These are phyloP conservation scores for Salix brachista DNA, from an alignment of 345 rosid genomes.

Conservation along the genomic window DNA sequence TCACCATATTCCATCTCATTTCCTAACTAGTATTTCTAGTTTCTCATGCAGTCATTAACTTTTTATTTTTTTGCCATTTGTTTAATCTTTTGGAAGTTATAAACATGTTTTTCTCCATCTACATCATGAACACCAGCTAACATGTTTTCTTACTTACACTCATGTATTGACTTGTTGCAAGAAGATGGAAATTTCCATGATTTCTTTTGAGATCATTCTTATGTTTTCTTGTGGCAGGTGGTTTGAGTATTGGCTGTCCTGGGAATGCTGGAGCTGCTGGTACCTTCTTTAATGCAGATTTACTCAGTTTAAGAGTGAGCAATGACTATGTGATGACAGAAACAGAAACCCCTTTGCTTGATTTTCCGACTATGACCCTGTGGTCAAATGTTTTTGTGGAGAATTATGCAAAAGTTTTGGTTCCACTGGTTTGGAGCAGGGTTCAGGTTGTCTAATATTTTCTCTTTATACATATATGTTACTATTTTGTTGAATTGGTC, in stretches of 20 bases:
- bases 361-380: slow-evolving; percentile 69
- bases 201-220: slow-evolving; percentile 7
- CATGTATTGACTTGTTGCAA: not conserved
- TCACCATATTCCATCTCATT: not conserved
- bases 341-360: slow-evolving; percentile 92
- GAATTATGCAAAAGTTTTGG: slow-evolving; percentile 87
- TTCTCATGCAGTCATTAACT: not conserved
- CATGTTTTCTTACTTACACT: not conserved
- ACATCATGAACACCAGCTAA: not conserved
- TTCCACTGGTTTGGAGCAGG: slow-evolving; percentile 93
- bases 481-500: slow-evolving; percentile 9
- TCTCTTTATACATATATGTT: not conserved
- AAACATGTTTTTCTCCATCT: not conserved
- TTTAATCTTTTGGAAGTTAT: not conserved
- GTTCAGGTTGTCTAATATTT: slow-evolving; percentile 67
- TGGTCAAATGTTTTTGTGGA: slow-evolving; percentile 95
- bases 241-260: slow-evolving; percentile 75
- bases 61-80: not conserved
- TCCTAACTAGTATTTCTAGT: not conserved
- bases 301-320: slow-evolving; percentile 78
- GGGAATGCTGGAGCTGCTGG: slow-evolving; percentile 98
- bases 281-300: slow-evolving; percentile 80
- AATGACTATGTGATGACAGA: slow-evolving; percentile 80
- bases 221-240: slow-evolving; percentile 53
- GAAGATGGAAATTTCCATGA: not conserved